These are phyloP conservation scores for Diaporthe citriasiana DNA, from an alignment of 2,329 filamentous ascomycete species.

Conservation along the genomic window DNA sequence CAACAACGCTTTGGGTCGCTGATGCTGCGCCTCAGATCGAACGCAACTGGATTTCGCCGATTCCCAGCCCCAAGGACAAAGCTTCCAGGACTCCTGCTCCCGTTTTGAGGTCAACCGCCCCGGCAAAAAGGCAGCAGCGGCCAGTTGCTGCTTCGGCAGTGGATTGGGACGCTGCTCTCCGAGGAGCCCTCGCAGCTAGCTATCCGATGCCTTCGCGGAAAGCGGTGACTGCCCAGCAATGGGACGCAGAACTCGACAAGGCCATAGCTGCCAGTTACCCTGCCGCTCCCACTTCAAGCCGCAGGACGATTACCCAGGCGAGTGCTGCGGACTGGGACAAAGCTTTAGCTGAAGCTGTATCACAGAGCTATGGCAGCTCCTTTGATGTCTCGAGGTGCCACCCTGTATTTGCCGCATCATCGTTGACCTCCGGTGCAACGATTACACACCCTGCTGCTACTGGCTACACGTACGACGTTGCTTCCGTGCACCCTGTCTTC, in stretches of 20 bases:
- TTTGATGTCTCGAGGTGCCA: conserved; percentile 51
- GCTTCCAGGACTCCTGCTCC: background rate
- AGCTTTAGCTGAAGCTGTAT: conserved; percentile 47
- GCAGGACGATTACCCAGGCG: background rate
- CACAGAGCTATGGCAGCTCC: conserved; percentile 29
- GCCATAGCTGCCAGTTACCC: conserved; percentile 39
- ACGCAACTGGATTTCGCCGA: conserved; percentile 49
- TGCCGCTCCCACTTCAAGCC: background rate
- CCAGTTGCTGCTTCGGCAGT: background rate
- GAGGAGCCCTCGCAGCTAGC: conserved; percentile 52
- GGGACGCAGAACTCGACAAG: conserved; percentile 26
- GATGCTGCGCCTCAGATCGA: conserved; percentile 21
- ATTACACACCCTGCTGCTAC: conserved; percentile 51
- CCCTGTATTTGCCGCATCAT: conserved; percentile 52
- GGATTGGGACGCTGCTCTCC: conserved; percentile 56
- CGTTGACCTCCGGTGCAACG: conserved; percentile 45
- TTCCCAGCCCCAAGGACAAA: conserved; percentile 19
- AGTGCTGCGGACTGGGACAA: conserved; percentile 44
- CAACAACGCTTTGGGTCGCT: conserved; percentile 48
- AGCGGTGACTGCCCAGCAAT: conserved; percentile 35
- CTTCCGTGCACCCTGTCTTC: conserved; percentile 52
- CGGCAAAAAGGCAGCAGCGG: conserved; percentile 46
- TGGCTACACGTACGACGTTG: conserved; percentile 49
- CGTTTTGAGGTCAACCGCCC: conserved; percentile 15
- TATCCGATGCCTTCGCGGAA: conserved; percentile 46